Evolutionary conservation across 202 grass and related monocot species (phyloP).

Genomic region (Saccharum hybrid): DNA sequence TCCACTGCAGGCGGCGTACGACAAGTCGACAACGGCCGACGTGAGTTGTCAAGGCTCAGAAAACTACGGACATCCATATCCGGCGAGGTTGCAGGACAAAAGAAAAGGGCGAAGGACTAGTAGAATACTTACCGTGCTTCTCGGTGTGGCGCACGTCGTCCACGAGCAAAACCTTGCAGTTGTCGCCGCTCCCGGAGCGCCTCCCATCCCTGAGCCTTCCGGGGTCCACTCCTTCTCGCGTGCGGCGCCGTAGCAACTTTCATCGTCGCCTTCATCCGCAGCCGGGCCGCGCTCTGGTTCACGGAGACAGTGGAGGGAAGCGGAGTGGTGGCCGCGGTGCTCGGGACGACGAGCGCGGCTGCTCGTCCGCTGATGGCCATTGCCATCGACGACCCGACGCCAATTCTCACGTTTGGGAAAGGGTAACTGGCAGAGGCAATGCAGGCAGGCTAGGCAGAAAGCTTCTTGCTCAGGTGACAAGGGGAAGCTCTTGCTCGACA

Average conservation of each 20-base stretch:
- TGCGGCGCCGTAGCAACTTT: background rate
- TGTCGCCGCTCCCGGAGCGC: slow-evolving; percentile 65
- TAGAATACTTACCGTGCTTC: slow-evolving; percentile 43
- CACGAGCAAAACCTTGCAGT: slow-evolving; percentile 72
- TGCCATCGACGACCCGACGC: background rate
- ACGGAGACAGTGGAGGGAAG: background rate
- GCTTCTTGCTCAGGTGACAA: background rate
- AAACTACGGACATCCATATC: no score
- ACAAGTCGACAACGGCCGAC: background rate
- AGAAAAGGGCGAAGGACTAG: no score
- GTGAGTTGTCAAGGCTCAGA: no score
- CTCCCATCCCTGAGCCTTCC: slow-evolving; percentile 51
- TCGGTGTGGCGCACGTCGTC: slow-evolving; percentile 76
- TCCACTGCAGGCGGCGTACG: slow-evolving; percentile 46
- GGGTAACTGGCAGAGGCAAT: background rate
- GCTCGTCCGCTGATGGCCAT: slow-evolving; percentile 46
- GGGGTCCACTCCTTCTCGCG: slow-evolving; percentile 61
- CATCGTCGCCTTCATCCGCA: background rate
- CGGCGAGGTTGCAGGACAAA: no score
- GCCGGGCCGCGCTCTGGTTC: background rate
- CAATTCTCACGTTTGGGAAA: background rate
- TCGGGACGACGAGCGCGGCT: slow-evolving; percentile 42
- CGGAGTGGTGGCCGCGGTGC: background rate
- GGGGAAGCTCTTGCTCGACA: background rate
- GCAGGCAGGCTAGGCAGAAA: background rate